phyloP scores from a whole-genome alignment of 768 basidiomycete genomes.

The Suillus americanus region DNA sequence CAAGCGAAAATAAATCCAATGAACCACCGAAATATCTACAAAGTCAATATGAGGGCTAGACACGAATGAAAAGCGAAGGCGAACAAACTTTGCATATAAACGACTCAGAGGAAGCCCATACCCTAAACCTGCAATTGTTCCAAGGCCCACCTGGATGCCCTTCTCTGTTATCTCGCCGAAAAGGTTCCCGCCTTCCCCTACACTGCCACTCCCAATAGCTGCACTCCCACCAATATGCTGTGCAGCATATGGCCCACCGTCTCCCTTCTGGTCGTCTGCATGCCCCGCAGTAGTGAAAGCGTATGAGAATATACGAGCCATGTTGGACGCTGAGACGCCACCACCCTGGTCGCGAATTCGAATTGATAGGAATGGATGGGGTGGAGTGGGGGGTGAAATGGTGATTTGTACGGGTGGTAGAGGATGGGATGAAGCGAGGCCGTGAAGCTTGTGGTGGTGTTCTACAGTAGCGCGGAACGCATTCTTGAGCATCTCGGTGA shows the following conservation, averaged over 20 bases:
- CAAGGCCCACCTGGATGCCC: slow-evolving; percentile 76
- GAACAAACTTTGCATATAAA: slow-evolving; percentile 59
- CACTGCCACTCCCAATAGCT: slow-evolving; percentile 46
- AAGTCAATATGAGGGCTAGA: slow-evolving; percentile 7
- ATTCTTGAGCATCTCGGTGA: slow-evolving; percentile 90
- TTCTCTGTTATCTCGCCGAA: slow-evolving; percentile 80
- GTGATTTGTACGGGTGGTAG: slow-evolving; percentile 73
- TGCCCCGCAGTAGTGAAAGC: slow-evolving; percentile 85
- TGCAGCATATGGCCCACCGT: slow-evolving; percentile 72
- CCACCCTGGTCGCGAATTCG: slow-evolving; percentile 87
- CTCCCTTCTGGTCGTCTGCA: slow-evolving; percentile 39
- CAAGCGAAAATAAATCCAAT: slow-evolving; percentile 75
- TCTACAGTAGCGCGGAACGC: slow-evolving; percentile 89
- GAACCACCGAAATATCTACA: slow-evolving; percentile 83
- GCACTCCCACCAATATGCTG: slow-evolving; percentile 76
- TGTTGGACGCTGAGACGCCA: slow-evolving; percentile 72
- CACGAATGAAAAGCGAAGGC: not conserved
- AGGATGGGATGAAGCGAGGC: slow-evolving; percentile 30
- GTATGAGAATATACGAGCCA: slow-evolving; percentile 85
- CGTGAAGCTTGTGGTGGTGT: slow-evolving; percentile 50
- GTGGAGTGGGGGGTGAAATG: slow-evolving; percentile 52
- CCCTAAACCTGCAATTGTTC: slow-evolving; percentile 88
- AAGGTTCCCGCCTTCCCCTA: slow-evolving; percentile 48
- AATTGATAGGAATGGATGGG: slow-evolving; percentile 60
- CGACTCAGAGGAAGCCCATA: slow-evolving; percentile 85